These are phyloP conservation scores for Rhizopus arrhizus DNA, from an alignment of 371 early-diverging fungal species.

Conservation along the genomic window DNA sequence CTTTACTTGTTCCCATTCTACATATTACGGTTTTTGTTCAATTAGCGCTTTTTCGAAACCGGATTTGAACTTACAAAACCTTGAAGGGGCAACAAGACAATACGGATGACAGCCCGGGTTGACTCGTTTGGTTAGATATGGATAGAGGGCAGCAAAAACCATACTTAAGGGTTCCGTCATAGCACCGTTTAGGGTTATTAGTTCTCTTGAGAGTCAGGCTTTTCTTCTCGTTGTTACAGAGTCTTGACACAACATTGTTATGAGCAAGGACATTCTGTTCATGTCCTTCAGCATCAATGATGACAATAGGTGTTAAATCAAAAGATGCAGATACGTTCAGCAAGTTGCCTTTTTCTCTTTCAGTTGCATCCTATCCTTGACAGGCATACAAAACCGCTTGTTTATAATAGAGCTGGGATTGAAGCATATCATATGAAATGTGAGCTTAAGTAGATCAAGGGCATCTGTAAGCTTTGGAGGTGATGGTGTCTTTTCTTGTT, in stretches of 20 bases:
- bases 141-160: conserved; percentile 13
- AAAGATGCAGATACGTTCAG: conserved; percentile 15
- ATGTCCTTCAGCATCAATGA: conserved; percentile 22
- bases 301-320: conserved; percentile 12
- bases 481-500: conserved; percentile 16
- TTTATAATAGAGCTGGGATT: conserved; percentile 12
- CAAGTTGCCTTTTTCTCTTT: conserved; percentile 17
- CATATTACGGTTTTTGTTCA: too few species aligned
- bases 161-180: conserved; percentile 12
- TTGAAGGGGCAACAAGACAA: too few species aligned
- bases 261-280: conserved; percentile 16
- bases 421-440: conserved; percentile 16
- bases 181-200: conserved; percentile 13
- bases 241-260: conserved; percentile 13
- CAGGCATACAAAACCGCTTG: conserved; percentile 16
- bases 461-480: conserved; percentile 17
- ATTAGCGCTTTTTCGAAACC: too few species aligned
- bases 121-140: conserved; percentile 12
- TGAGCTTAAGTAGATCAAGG: conserved; percentile 18
- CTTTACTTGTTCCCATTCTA: too few species aligned
- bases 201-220: conserved; percentile 16
- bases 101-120: conserved; percentile 11
- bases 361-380: conserved; percentile 16
- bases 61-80: too few species aligned
- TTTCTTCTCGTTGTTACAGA: conserved; percentile 19